Conservation (phyloP, 331 rosid species). For the Quercus phellos region DNA sequence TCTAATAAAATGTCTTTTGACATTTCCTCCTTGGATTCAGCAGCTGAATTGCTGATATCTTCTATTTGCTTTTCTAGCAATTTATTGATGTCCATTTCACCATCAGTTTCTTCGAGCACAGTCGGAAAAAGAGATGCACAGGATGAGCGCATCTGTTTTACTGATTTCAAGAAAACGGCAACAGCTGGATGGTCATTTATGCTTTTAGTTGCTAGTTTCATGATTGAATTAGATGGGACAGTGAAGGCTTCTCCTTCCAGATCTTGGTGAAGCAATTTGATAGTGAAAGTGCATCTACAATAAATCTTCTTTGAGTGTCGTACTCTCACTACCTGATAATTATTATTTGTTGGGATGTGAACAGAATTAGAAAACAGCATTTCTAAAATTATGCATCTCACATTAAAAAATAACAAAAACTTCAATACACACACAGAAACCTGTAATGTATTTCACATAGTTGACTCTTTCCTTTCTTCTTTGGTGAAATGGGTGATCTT, state of each 20-base stretch:
- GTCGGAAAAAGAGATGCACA: conserved; percentile 2
- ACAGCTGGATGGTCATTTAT: conserved; percentile 11
- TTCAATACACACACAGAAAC: background rate
- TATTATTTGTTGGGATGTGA: conserved; percentile 6
- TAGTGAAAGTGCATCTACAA: conserved; percentile 22
- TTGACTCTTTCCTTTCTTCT: background rate
- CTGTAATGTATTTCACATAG: background rate
- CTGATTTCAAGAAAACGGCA: conserved; percentile 13
- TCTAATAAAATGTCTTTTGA: background rate
- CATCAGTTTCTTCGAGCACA: background rate
- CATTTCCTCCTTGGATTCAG: background rate
- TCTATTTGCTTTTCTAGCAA: conserved; percentile 18
- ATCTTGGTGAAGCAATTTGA: conserved; percentile 19
- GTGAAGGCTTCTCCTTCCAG: conserved; percentile 3
- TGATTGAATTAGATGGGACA: conserved; percentile 19
- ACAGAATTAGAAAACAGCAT: conserved; percentile 1
- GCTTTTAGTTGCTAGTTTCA: conserved; percentile 18
- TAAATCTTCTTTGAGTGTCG: conserved; percentile 11
- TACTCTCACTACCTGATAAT: conserved; percentile 12
- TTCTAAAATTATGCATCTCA: background rate
- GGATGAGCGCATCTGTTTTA: background rate
- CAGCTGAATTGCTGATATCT: conserved; percentile 10
- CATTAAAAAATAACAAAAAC: background rate
- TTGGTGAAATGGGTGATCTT: background rate
- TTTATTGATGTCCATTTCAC: conserved; percentile 14